phyloP scores from a whole-genome alignment of 73 alveolate species.

The Paramecium primaurelia region DNA sequence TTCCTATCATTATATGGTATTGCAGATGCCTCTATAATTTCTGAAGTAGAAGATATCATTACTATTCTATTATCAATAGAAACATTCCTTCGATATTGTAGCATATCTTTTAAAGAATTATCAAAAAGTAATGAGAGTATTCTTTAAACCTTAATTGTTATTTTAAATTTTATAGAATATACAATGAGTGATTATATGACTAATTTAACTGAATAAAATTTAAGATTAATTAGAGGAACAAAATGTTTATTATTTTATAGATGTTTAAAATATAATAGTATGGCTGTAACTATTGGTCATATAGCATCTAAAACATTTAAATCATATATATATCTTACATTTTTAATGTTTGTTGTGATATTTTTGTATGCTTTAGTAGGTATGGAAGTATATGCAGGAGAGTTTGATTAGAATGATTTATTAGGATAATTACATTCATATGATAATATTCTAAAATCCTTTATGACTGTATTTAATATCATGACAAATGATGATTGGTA shows the following conservation, averaged over 20 bases:
- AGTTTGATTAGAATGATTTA: slow-evolving; percentile 1
- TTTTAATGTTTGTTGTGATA: background rate
- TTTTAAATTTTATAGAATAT: background rate
- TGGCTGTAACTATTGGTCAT: slow-evolving; percentile 15
- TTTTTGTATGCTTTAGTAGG: background rate
- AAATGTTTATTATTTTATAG: background rate
- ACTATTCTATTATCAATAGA: background rate
- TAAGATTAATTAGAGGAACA: slow-evolving; percentile 19
- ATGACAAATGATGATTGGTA: slow-evolving; percentile 49
- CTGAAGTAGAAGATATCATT: background rate
- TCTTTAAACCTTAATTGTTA: background rate
- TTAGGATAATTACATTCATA: slow-evolving; percentile 35
- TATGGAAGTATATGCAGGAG: background rate
- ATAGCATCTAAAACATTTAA: slow-evolving; percentile 12
- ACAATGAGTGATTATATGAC: background rate
- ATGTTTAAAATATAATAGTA: background rate
- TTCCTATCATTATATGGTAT: background rate
- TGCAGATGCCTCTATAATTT: background rate
- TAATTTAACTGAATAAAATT: background rate
- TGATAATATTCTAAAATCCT: background rate
- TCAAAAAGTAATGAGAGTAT: background rate
- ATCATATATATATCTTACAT: background rate
- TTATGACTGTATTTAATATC: slow-evolving; percentile 30
- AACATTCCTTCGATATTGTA: background rate
- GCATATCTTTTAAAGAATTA: background rate